These are phyloP conservation scores for Platanus orientalis DNA, from an alignment of 164 flowering plant genomes.

Conservation along the genomic window DNA sequence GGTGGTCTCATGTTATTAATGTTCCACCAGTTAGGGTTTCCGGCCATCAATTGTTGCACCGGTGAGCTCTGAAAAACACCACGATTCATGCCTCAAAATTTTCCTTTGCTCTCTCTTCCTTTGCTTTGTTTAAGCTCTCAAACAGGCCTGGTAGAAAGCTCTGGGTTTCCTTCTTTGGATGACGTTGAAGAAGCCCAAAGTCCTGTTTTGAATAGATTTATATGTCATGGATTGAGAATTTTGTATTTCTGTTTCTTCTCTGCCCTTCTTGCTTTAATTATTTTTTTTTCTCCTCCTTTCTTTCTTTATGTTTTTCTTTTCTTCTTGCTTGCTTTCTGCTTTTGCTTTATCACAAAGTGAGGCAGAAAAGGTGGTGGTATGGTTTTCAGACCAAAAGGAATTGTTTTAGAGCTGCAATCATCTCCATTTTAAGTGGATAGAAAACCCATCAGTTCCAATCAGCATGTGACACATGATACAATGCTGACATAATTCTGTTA, in stretches of 20 bases:
- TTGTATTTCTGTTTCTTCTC: conserved; percentile 22
- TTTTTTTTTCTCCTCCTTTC: conserved; percentile 12
- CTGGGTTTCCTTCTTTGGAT: conserved; percentile 23
- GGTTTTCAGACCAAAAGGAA: conserved; percentile 28
- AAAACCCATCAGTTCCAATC: no score
- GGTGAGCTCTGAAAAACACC: conserved; percentile 42
- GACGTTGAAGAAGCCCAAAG: conserved; percentile 21
- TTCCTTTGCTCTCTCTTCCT: neutral
- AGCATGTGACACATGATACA: no score
- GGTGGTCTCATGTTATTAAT: conserved; percentile 38
- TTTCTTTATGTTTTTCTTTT: conserved; percentile 12
- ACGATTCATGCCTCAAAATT: conserved; percentile 36
- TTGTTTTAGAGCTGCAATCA: no score
- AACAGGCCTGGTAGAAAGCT: conserved; percentile 26
- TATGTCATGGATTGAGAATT: conserved; percentile 30
- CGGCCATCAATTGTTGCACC: conserved; percentile 66
- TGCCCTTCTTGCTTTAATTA: conserved; percentile 14
- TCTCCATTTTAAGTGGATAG: no score
- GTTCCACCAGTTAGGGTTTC: conserved; percentile 78
- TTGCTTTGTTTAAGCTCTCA: conserved; percentile 19
- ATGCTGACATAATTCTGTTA: no score
- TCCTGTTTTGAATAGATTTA: conserved; percentile 24
- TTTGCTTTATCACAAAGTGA: conserved; percentile 72
- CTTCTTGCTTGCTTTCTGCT: conserved; percentile 27
- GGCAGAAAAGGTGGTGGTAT: conserved; percentile 51